Evolutionary conservation across 345 rosid genomes (phyloP).

Genomic region (Salix viminalis): DNA sequence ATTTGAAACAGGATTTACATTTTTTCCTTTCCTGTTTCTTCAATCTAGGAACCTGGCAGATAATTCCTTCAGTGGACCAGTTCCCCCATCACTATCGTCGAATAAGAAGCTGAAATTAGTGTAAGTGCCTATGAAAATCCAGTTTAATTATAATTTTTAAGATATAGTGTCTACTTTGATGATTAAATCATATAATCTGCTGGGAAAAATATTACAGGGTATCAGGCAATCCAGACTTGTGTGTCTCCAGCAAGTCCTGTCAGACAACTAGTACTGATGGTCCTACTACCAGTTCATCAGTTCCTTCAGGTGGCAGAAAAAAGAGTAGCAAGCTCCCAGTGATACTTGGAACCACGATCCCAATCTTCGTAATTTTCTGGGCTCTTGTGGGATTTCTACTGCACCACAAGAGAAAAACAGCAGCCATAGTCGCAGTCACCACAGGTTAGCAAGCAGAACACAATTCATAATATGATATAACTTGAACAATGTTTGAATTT

Average conservation of each 20-base stretch:
- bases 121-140: slow-evolving; percentile 18
- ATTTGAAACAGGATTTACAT: background rate
- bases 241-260: slow-evolving; percentile 36
- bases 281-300: background rate
- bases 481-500: background rate
- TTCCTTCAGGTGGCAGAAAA: background rate
- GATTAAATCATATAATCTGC: background rate
- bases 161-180: background rate
- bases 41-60: slow-evolving; percentile 19
- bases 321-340: slow-evolving; percentile 32
- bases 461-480: background rate
- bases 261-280: background rate
- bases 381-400: slow-evolving; percentile 20
- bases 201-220: slow-evolving; percentile 8
- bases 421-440: slow-evolving; percentile 15
- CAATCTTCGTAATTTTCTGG: slow-evolving; percentile 32
- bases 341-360: slow-evolving; percentile 38
- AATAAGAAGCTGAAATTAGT: slow-evolving; percentile 19
- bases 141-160: background rate
- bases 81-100: slow-evolving; percentile 16
- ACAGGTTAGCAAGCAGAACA: slow-evolving; percentile 10
- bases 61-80: slow-evolving; percentile 16
- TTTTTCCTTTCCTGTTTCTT: background rate
- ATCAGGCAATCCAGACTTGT: slow-evolving; percentile 16
- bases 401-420: slow-evolving; percentile 36